These are phyloP conservation scores for Sporobolomyces phaffii DNA, from an alignment of 768 basidiomycete species.

Conservation along the genomic window DNA sequence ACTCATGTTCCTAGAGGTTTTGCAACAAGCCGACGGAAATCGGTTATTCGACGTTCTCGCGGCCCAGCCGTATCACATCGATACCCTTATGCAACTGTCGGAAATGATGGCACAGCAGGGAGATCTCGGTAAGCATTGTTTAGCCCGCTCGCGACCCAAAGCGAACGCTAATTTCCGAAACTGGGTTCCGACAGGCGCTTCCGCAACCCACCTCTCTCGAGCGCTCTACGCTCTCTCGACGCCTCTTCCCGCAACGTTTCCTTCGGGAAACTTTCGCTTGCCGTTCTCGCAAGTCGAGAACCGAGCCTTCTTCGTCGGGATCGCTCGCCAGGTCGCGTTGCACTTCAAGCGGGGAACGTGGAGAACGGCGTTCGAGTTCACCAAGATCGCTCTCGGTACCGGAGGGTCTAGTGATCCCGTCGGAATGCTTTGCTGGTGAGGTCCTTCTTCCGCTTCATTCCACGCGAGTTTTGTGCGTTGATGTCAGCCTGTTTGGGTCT, in stretches of 20 bases:
- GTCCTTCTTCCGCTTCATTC: not conserved
- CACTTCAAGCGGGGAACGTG: slow-evolving; percentile 82
- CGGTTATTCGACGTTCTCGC: slow-evolving; percentile 65
- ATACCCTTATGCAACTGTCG: slow-evolving; percentile 77
- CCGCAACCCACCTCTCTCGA: slow-evolving; percentile 73
- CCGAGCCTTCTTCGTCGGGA: slow-evolving; percentile 79
- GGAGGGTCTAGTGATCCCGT: slow-evolving; percentile 31
- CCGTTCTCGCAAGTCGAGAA: slow-evolving; percentile 90
- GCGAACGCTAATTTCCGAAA: too few relatives aligned
- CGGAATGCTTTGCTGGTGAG: slow-evolving; percentile 58
- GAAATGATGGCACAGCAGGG: slow-evolving; percentile 82
- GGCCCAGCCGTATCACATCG: slow-evolving; percentile 81
- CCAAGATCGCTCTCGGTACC: slow-evolving; percentile 50
- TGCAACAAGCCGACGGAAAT: slow-evolving; percentile 40
- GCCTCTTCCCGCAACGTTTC: slow-evolving; percentile 79
- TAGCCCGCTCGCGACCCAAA: too few relatives aligned
- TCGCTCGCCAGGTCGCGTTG: slow-evolving; percentile 80
- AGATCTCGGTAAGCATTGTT: slow-evolving; percentile 53
- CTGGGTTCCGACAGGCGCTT: slow-evolving; percentile 56
- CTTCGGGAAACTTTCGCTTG: slow-evolving; percentile 70
- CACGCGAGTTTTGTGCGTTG: too few relatives aligned
- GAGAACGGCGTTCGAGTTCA: slow-evolving; percentile 84
- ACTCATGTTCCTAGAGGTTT: slow-evolving; percentile 41
- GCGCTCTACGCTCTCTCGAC: slow-evolving; percentile 85
- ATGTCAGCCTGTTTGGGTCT: too few relatives aligned